Evolutionary conservation across 139 green algal species (phyloP).

Genomic region (Coccomyxa sp.): DNA sequence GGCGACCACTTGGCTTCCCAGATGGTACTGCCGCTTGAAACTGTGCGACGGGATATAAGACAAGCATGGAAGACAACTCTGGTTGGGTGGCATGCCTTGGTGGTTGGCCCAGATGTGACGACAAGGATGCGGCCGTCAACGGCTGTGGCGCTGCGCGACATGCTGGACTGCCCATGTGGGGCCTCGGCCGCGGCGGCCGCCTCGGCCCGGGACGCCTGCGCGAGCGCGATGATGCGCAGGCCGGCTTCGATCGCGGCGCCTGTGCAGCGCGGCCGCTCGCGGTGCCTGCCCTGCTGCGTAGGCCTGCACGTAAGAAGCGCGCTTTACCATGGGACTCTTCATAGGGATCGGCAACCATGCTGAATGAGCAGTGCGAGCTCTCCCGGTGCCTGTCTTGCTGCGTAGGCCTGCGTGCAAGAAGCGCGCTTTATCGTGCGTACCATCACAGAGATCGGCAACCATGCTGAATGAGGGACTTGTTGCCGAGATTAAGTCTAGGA

Average conservation of each 20-base stretch:
- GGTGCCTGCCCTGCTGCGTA: background rate
- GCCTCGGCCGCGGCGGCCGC: background rate
- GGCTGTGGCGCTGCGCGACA: background rate
- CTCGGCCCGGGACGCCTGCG: background rate
- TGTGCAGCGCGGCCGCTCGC: slow-evolving; percentile 13
- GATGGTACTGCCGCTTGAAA: too few relatives aligned
- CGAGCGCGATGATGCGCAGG: background rate
- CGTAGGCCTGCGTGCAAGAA: background rate
- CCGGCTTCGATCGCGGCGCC: slow-evolving; percentile 12
- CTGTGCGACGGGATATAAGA: too few relatives aligned
- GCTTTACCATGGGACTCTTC: background rate
- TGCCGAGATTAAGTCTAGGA: too few relatives aligned
- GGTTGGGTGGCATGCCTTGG: background rate
- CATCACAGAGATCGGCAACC: background rate
- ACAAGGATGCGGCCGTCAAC: slow-evolving; percentile 12
- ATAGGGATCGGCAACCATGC: background rate
- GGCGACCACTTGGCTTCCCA: too few relatives aligned
- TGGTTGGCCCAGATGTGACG: slow-evolving; percentile 17
- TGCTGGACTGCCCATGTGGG: background rate
- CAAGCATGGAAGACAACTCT: too few relatives aligned
- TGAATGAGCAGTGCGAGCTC: slow-evolving; percentile 1
- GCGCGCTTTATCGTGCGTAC: background rate
- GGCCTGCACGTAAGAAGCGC: background rate
- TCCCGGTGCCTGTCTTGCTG: background rate
- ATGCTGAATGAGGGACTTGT: background rate